Conservation (phyloP, 2,329 filamentous ascomycete species). For the Exserohilum turcica region DNA sequence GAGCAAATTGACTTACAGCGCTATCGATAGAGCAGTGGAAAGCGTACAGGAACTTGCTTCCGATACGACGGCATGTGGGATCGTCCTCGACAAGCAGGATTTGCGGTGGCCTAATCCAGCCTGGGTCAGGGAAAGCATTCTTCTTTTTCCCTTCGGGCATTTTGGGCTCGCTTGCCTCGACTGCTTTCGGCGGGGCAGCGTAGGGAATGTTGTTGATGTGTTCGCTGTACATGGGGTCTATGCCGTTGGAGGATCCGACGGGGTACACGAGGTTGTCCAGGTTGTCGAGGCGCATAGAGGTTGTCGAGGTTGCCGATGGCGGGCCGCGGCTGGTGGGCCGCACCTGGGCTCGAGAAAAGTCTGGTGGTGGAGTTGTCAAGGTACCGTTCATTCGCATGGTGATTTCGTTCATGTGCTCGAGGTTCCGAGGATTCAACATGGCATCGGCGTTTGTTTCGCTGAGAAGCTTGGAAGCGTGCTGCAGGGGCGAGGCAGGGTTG, state of each 20-base stretch:
- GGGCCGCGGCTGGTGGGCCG: constrained; percentile 53
- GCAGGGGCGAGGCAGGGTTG: constrained; percentile 68
- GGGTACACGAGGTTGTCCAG: constrained; percentile 82
- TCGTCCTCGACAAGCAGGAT: constrained; percentile 90
- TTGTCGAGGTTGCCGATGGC: constrained; percentile 57
- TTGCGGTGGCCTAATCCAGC: constrained; percentile 71
- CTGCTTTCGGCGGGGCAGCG: constrained; percentile 69
- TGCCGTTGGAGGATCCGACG: constrained; percentile 86
- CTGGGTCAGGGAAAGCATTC: constrained; percentile 64
- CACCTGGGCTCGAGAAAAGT: constrained; percentile 55
- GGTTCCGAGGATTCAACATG: constrained; percentile 65
- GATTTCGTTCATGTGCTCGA: constrained; percentile 68
- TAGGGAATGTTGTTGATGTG: constrained; percentile 96
- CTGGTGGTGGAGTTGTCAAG: constrained; percentile 62
- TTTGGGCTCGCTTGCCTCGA: constrained; percentile 56
- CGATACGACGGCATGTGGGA: constrained; percentile 68
- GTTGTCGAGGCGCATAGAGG: constrained; percentile 61
- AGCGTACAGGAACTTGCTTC: constrained; percentile 68
- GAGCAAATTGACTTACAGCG: constrained; percentile 56
- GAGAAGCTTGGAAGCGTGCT: constrained; percentile 69
- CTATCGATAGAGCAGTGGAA: constrained; percentile 68
- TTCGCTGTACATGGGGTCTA: constrained; percentile 92
- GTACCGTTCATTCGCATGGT: constrained; percentile 61
- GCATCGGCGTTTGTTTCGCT: constrained; percentile 69
- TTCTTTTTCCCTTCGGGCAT: constrained; percentile 64